These are phyloP conservation scores for Ceratocystis eucalypticola DNA, from an alignment of 2,329 filamentous ascomycete species.

Conservation along the genomic window DNA sequence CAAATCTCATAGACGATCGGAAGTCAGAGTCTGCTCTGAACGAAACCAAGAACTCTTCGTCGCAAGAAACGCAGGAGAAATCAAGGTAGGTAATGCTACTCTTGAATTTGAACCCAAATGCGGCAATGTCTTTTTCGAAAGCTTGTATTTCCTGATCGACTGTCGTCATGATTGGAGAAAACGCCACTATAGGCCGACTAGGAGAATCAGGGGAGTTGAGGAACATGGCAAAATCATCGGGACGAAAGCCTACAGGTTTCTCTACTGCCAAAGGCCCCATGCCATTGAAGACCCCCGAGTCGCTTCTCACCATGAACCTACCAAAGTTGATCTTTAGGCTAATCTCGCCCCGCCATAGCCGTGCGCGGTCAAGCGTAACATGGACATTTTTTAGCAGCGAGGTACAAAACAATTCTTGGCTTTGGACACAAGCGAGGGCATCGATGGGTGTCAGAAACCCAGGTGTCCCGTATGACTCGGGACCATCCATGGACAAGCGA, in stretches of 20 bases:
- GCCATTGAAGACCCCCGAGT: background rate
- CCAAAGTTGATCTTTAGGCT: conserved; percentile 5
- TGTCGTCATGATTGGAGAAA: conserved; percentile 7
- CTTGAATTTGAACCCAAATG: background rate
- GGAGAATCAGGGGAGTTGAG: conserved; percentile 3
- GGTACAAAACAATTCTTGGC: background rate
- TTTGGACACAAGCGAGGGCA: background rate
- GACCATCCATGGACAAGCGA: background rate
- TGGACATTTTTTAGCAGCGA: background rate
- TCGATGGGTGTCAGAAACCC: background rate
- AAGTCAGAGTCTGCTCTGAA: background rate
- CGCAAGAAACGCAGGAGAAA: conserved; percentile 10
- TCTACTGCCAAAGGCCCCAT: background rate
- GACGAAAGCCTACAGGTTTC: background rate
- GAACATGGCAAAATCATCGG: background rate
- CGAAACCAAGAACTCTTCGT: conserved; percentile 8
- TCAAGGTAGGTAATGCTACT: conserved; percentile 10
- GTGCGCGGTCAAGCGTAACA: background rate
- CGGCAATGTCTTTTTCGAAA: conserved; percentile 1
- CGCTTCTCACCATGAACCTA: background rate
- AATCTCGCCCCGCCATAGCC: conserved; percentile 5
- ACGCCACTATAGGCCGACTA: background rate
- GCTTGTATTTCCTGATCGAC: background rate
- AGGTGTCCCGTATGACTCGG: background rate
- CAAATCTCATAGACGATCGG: background rate